Evolutionary conservation across 306 rosid genomes (phyloP).

Genomic region (Cicer bijugum): DNA sequence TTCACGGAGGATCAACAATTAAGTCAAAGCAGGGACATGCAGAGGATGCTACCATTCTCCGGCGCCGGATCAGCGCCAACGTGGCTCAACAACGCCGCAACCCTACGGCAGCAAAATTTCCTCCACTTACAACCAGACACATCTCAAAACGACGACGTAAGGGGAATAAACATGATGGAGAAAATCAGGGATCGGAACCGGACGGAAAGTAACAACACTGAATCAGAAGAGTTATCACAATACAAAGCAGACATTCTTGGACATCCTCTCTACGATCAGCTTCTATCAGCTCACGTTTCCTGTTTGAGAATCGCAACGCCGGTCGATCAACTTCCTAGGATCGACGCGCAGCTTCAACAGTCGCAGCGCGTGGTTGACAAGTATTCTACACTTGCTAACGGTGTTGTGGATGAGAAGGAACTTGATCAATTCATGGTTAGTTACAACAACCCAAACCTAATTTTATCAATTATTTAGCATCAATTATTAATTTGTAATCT

Average conservation of each 20-base stretch:
- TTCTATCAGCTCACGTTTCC: constrained; percentile 78
- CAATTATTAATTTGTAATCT: background rate
- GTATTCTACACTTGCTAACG: constrained; percentile 54
- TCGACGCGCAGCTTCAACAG: constrained; percentile 74
- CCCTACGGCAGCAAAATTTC: constrained; percentile 57
- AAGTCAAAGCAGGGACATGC: constrained; percentile 49
- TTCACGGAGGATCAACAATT: constrained; percentile 51
- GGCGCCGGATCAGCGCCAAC: constrained; percentile 46
- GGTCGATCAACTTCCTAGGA: constrained; percentile 77
- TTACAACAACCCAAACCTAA: constrained; percentile 14
- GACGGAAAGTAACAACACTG: constrained; percentile 35
- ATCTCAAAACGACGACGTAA: constrained; percentile 47
- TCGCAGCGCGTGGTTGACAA: constrained; percentile 71
- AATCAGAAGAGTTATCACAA: constrained; percentile 47
- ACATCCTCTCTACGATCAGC: constrained; percentile 83
- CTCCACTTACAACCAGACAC: constrained; percentile 51
- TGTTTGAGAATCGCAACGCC: constrained; percentile 90
- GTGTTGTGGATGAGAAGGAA: constrained; percentile 62
- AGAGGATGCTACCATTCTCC: constrained; percentile 44
- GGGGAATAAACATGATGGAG: constrained; percentile 23
- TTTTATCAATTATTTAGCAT: background rate
- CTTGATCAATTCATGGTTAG: constrained; percentile 77
- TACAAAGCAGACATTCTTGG: constrained; percentile 66
- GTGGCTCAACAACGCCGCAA: constrained; percentile 63
- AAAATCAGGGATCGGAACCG: constrained; percentile 49